phyloP scores from a whole-genome alignment of 208 protist species.

The Trypanosoma conorhini region DNA sequence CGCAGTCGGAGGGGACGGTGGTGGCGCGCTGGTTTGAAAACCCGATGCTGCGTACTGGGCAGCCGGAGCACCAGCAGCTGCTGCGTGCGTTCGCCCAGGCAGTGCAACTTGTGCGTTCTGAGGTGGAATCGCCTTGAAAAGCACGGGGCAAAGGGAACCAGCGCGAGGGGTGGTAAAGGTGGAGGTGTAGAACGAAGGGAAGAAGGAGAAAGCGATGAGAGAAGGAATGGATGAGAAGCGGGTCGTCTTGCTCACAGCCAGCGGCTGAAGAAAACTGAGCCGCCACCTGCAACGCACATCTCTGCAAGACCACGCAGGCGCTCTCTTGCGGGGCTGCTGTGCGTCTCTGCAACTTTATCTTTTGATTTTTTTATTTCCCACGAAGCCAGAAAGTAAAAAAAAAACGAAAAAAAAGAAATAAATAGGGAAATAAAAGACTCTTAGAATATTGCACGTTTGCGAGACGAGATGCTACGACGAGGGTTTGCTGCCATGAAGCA shows the following conservation, averaged over 20 bases:
- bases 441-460: background rate
- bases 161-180: too few species aligned
- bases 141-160: background rate
- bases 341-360: background rate
- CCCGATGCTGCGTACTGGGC: conserved; percentile 48
- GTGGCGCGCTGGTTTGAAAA: conserved; percentile 84
- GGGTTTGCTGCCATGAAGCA: background rate
- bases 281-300: background rate
- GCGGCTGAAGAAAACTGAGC: background rate
- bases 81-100: conserved; percentile 47
- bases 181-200: background rate
- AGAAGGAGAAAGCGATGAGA: background rate
- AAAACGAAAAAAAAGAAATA: conserved; percentile 3
- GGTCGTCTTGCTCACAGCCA: background rate
- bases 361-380: background rate
- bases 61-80: conserved; percentile 53
- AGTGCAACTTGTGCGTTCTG: conserved; percentile 19
- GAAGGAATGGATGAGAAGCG: background rate
- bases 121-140: conserved; percentile 7
- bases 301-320: background rate
- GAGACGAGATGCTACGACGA: background rate
- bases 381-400: background rate
- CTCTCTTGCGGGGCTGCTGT: background rate
- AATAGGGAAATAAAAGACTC: background rate
- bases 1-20: conserved; percentile 7